Evolutionary conservation across 257 asterid genomes (phyloP).

Genomic region (Nyctanthes arbortristis): DNA sequence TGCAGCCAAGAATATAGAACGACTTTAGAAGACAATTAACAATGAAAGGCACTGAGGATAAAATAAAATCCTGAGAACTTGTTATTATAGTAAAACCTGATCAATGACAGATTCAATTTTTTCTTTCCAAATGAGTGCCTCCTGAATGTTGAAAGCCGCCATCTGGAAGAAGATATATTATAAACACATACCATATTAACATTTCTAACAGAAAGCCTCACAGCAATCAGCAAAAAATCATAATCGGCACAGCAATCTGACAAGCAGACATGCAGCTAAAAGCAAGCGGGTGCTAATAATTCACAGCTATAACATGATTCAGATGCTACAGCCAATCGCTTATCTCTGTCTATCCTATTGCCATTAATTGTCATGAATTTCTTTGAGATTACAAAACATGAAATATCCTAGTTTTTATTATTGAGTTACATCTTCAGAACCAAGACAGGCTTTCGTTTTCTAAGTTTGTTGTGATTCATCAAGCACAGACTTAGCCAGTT

Average conservation of each 20-base stretch:
- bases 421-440: conserved; percentile 18
- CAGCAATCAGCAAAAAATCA: conserved; percentile 3
- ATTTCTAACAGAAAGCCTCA: conserved; percentile 18
- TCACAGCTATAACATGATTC: background rate
- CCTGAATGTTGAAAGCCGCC: conserved; percentile 99
- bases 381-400: conserved; percentile 3
- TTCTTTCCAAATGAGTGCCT: conserved; percentile 96
- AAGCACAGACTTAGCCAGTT: conserved; percentile 3
- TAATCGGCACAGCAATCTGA: conserved; percentile 16
- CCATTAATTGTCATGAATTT: conserved; percentile 23
- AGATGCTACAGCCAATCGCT: conserved; percentile 3
- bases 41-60: background rate
- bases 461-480: background rate
- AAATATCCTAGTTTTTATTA: conserved; percentile 17
- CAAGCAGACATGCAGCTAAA: background rate
- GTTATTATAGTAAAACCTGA: conserved; percentile 56
- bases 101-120: conserved; percentile 93
- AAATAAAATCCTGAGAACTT: conserved; percentile 9
- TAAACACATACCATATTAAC: conserved; percentile 16
- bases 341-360: background rate
- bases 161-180: conserved; percentile 56
- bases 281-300: conserved; percentile 12
- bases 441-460: background rate
- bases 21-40: too few relatives aligned
- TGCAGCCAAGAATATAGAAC: too few relatives aligned